phyloP scores from a whole-genome alignment of 345 rosid genomes.

The Excoecaria cochinchinensis region DNA sequence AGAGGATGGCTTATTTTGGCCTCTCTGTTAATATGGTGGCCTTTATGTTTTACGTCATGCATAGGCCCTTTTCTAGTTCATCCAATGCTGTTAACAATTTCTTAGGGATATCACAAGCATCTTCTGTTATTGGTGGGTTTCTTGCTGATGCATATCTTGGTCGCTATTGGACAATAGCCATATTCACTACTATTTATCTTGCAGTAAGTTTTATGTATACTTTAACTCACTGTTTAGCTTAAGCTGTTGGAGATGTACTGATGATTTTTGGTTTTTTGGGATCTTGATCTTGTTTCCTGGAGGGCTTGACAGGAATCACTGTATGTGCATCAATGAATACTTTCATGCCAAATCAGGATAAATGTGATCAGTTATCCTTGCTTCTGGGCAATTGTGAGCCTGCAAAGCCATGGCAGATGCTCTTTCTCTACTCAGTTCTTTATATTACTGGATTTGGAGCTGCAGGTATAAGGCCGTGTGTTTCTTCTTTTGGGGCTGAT shows the following conservation, averaged over 20 bases:
- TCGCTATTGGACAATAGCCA: constrained; percentile 89
- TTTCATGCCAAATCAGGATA: constrained; percentile 60
- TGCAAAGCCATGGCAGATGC: constrained; percentile 85
- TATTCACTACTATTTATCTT: constrained; percentile 87
- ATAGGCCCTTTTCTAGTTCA: constrained; percentile 74
- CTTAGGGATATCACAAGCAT: constrained; percentile 87
- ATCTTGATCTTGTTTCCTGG: constrained; percentile 22
- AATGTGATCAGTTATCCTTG: constrained; percentile 59
- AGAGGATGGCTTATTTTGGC: constrained; percentile 93
- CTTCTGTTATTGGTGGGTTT: constrained; percentile 90
- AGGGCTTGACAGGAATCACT: constrained; percentile 94
- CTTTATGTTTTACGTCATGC: constrained; percentile 89
- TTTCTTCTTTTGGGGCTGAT: constrained; percentile 95
- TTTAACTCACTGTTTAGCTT: neutral
- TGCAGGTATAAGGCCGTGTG: constrained; percentile 93
- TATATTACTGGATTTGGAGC: constrained; percentile 86
- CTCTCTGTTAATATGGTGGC: constrained; percentile 93
- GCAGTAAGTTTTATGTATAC: constrained; percentile 37
- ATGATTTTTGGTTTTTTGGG: neutral
- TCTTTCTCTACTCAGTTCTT: constrained; percentile 66
- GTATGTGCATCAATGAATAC: constrained; percentile 58
- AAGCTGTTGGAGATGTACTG: neutral
- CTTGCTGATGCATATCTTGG: constrained; percentile 95
- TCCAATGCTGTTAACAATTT: constrained; percentile 86
- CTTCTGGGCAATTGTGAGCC: constrained; percentile 68